Base-by-base conservation (phyloP, 805 yeast genomes). In the Sugiyamaella marilandica region DNA sequence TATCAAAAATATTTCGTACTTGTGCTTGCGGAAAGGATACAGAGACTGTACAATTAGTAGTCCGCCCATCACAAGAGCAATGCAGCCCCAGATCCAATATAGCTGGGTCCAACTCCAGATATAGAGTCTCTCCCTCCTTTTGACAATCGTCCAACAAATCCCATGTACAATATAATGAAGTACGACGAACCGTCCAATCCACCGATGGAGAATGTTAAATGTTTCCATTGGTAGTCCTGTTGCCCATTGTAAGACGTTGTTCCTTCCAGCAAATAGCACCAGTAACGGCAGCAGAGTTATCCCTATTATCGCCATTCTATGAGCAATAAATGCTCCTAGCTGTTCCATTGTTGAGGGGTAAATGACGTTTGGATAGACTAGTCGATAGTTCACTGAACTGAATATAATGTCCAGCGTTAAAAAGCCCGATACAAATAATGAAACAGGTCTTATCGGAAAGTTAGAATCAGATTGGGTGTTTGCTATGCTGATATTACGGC, bases 181-280 rank as follows among this genome's bases (percentile, higher is more conserved):
- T 8, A 77, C 68, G 56, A 78, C 70, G 1, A 77, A 70, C 56
- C 84, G 70, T 1, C 85, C 84, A 47, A 75, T 68, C 85, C 87
- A 82, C 65, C 68, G 51, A 67, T 88, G 95, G 60, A 77, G 80
- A 29, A 74, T 69, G 60, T 81, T 73, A 68, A 86, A 85, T 2
- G 84, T 75, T 10, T 82, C 70, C 58, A 79, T 83, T 0, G 80
- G 66, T 71, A 85, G 74, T 1, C 90, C 88, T 1, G 90, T 77
- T 5, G 83, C 51, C 63, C 70, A 71, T 56, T 78, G 77, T 60
- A 86, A 71, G 18, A 87, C 80, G 62, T 85, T 87, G 65, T 87
- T 87, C 60, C 94, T 73, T 33, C 85, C 84, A 5, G 75, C 82
- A 69, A 86, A 92, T 54, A 77, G 68, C 68, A 83, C 82, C 4